Base-by-base conservation (phyloP, 371 early-diverging fungal genomes). In the Mortierella sp. region DNA sequence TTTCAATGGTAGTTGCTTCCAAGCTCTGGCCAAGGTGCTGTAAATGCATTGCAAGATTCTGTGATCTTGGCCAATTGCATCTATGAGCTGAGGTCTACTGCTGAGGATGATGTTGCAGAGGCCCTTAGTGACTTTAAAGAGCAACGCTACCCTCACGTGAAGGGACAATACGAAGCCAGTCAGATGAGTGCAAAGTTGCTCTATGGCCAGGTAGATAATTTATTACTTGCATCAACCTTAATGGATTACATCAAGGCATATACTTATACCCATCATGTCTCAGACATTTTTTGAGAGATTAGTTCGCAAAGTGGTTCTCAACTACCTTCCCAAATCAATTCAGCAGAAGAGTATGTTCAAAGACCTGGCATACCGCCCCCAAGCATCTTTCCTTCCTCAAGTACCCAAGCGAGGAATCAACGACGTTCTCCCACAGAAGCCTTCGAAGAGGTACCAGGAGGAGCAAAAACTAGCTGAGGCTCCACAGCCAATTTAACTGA, bases 41-140 rank as follows among this genome's bases (percentile, higher is more conserved):
- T 68, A 5, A 74, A 68, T 52, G 74, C 69, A 2, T 41, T 74
- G 62, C 55, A 62, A 21, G 72, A 72, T 13, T 33, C 72, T 8
- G 61, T 66, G 32, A 43, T 60, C 2, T 33, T 65, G 13, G 62
- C 66, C 28, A 66, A 61, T 36, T 60, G n/a, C 22, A 38, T 66
- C 21, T 72, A 72, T 19, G 71, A 70, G n/a, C 33, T 69, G 21
- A 11, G 4, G 13, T 63, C 71, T 2, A 1, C 41, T 7, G 21
- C 63, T 0, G 21, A 58, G 0, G 47, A 67, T 9, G 55, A 36
- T 19, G 59, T 76, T 19, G 24, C 59, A 5, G 28, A 33, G 0
- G 61, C 65, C 0, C 69, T 75, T 24, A 22, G 53, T 0, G 62
- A 65, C 21, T 69, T 59, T 48, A 58, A 62, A 10, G 47, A 64